Percentiles rank a stretch among this genome's conserved stretches.
These are phyloP conservation scores for Gaeumannomyces tritici DNA, from an alignment of 2,329 filamentous ascomycete species.

Conservation along the genomic window DNA sequence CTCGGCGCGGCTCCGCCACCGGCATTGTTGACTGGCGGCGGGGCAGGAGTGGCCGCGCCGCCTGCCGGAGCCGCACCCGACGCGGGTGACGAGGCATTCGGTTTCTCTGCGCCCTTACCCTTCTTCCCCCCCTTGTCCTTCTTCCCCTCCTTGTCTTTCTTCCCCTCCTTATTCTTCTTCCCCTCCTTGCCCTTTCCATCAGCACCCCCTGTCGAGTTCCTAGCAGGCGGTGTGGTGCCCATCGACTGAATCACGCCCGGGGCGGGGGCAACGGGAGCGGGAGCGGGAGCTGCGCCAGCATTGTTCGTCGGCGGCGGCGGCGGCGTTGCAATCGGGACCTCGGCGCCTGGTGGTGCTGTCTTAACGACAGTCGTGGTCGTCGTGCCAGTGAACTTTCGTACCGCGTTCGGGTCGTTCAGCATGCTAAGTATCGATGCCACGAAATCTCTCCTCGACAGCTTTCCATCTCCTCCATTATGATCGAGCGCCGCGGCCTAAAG, in stretches of 20 bases:
- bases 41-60: neutral
- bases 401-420: neutral
- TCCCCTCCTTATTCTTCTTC: neutral
- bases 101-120: neutral
- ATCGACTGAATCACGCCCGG: neutral
- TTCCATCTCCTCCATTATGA: neutral
- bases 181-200: neutral
- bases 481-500: slow-evolving; percentile 1
- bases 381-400: neutral
- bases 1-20: neutral
- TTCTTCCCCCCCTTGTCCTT: too few relatives aligned
- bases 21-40: neutral
- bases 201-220: neutral
- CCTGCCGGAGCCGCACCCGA: neutral
- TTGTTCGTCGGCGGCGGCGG: neutral
- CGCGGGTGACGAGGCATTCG: neutral
- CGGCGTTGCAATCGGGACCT: neutral
- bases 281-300: neutral
- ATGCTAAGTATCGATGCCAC: neutral
- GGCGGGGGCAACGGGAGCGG: too few relatives aligned
- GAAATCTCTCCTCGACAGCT: neutral
- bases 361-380: neutral
- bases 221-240: neutral
- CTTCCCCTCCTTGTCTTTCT: neutral
- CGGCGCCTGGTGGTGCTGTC: neutral